Conservation (phyloP, 352 stramenopile species). For the Phytophthora fragariae region DNA sequence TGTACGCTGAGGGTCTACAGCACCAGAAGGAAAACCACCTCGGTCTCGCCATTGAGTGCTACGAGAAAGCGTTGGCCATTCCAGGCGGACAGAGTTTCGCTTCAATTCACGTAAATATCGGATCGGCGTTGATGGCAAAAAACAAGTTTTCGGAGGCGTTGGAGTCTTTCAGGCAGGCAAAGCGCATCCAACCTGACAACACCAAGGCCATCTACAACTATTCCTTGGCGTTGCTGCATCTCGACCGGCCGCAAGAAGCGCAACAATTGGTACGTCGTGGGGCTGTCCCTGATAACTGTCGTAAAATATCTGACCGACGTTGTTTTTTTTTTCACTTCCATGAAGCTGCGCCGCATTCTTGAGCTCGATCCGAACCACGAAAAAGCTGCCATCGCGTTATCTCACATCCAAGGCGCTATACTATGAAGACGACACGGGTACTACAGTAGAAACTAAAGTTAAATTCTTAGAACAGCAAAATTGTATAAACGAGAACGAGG, state of each 20-base stretch:
- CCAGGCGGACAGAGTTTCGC: constrained; percentile 52
- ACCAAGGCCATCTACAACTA: constrained; percentile 69
- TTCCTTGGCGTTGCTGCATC: constrained; percentile 57
- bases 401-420: constrained; percentile 23
- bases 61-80: constrained; percentile 57
- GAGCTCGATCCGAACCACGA: constrained; percentile 46
- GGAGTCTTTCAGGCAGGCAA: constrained; percentile 45
- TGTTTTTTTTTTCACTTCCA: constrained; percentile 1
- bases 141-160: constrained; percentile 48
- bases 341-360: constrained; percentile 45
- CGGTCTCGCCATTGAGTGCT: constrained; percentile 53
- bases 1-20: constrained; percentile 70
- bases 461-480: background rate
- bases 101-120: constrained; percentile 76
- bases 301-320: background rate
- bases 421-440: too few relatives aligned
- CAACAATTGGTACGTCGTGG: constrained; percentile 37
- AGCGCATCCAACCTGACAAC: constrained; percentile 62
- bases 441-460: background rate
- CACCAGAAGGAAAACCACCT: constrained; percentile 65
- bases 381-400: constrained; percentile 46
- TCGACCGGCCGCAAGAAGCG: constrained; percentile 38
- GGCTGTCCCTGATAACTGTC: constrained; percentile 14
- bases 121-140: constrained; percentile 59
- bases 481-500: background rate